Base-by-base conservation (phyloP, 352 stramenopile genomes). In the Phytophthora hibernalis region DNA sequence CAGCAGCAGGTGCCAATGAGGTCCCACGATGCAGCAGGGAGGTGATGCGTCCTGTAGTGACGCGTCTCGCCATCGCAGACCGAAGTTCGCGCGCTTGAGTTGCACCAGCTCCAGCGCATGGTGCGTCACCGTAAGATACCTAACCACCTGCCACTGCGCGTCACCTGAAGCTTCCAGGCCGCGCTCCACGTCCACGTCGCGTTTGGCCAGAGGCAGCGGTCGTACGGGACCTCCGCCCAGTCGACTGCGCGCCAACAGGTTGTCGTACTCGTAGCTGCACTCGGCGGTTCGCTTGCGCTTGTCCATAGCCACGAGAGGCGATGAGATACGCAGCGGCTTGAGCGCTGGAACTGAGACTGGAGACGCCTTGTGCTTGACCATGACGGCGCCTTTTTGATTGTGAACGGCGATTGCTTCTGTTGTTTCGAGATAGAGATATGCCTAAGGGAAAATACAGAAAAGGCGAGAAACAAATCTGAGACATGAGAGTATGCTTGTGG, bases 1-100 rank as follows among this genome's bases (percentile, higher is more conserved):
- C 20, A 74, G 44, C 77, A 95, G 89, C 58, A 93, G 66, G 65
- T 84, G 86, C 85, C 87, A 93, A 66, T 95, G 87, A 31, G 87
- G 87, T 18, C 87, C 87, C 22, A 95, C 71, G 40, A 91, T 72
- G 50, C 85, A 93, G 38, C 65, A 53, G 11, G 83, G 81, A n/a
- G 68, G 50, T 12, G 54, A 26, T 3, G 44, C 30, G 22, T 70
- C 59, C 11, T 49, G 38, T 13, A 63, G 22, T 15, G 40, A 30
- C 50, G 49, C 42, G 15, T 61, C 45, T 30, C 65, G 52, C 82
- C 82, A 87, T 16, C 72, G 77, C 15, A 89, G 21, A 0, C 83
- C 82, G 38, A 77, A 89, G 54, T 92, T 89, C n/a, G 67, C 80
- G 24, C 64, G 66, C 11, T 75, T 69, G 1, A 92, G 68, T 21